Conservation (phyloP, 2,329 filamentous ascomycete genomes). For the Trichoderma semiorbis region DNA sequence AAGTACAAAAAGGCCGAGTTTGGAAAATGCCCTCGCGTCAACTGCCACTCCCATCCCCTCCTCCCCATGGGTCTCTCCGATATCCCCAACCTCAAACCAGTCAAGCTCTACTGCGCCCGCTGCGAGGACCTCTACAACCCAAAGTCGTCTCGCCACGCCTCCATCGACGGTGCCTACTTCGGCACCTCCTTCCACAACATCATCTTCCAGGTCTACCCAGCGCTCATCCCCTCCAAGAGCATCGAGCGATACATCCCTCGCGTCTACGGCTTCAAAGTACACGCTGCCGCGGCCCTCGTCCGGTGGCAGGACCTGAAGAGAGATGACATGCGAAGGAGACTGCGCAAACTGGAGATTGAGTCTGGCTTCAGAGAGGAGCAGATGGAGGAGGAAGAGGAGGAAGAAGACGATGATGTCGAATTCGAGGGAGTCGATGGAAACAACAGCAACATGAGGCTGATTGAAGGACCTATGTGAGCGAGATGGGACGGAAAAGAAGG, state of each 20-base stretch:
- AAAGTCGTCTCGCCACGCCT: conserved; percentile 91
- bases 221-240: conserved; percentile 82
- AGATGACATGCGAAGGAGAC: conserved; percentile 75
- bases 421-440: conserved; percentile 36
- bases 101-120: conserved; percentile 94
- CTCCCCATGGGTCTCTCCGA: conserved; percentile 94
- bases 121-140: conserved; percentile 99
- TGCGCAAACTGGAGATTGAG: conserved; percentile 70
- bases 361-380: conserved; percentile 73
- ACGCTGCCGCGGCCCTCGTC: conserved; percentile 80
- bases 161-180: conserved; percentile 97
- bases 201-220: conserved; percentile 95
- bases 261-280: conserved; percentile 93
- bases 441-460: conserved; percentile 25
- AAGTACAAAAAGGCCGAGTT: conserved; percentile 99
- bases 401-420: conserved; percentile 55
- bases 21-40: conserved; percentile 93
- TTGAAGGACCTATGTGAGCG: conserved; percentile 25
- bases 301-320: conserved; percentile 85
- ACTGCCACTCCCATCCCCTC: conserved; percentile 89
- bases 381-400: conserved; percentile 55
- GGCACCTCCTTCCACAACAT: conserved; percentile 98
- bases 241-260: conserved; percentile 82
- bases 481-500: neutral
- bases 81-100: conserved; percentile 78